These are phyloP conservation scores for Anthoceros angustus DNA, from an alignment of 225 moss, liverwort and hornwort genomes.

Conservation along the genomic window DNA sequence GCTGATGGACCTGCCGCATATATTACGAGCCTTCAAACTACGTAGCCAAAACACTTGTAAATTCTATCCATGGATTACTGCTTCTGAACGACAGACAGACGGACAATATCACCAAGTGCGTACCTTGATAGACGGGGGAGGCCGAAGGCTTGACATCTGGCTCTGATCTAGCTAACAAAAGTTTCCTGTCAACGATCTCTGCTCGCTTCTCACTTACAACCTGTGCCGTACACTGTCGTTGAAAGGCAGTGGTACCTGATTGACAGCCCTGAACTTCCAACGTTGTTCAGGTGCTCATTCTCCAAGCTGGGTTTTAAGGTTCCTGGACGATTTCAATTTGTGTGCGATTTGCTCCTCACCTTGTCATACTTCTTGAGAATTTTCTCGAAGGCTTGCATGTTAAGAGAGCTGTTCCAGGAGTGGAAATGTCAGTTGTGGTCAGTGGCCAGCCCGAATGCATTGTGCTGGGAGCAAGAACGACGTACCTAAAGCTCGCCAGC, in stretches of 20 bases:
- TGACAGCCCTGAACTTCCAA: not conserved
- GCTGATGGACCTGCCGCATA: not conserved
- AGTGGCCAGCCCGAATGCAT: not conserved
- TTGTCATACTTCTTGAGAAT: constrained; percentile 88
- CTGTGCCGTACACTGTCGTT: not conserved
- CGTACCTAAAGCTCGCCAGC: constrained; percentile 43
- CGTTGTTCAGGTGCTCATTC: constrained; percentile 5
- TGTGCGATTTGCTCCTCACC: constrained; percentile 21
- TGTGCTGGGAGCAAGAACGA: not conserved
- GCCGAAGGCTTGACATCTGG: not conserved
- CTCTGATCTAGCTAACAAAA: constrained; percentile 3
- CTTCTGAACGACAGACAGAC: too few relatives aligned
- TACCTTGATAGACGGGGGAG: not conserved
- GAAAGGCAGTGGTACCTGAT: not conserved
- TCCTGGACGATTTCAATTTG: constrained; percentile 24
- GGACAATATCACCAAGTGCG: too few relatives aligned
- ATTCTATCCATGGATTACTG: not conserved
- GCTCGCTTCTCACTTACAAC: not conserved
- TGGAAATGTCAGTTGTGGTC: not conserved
- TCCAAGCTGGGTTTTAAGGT: constrained; percentile 17
- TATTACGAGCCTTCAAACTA: not conserved
- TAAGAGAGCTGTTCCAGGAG: constrained; percentile 41
- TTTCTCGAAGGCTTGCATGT: constrained; percentile 78
- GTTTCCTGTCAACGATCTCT: not conserved
- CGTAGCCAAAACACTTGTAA: not conserved